phyloP scores from a whole-genome alignment of 148 eudicot genomes.

The Dianthus caryophyllus region DNA sequence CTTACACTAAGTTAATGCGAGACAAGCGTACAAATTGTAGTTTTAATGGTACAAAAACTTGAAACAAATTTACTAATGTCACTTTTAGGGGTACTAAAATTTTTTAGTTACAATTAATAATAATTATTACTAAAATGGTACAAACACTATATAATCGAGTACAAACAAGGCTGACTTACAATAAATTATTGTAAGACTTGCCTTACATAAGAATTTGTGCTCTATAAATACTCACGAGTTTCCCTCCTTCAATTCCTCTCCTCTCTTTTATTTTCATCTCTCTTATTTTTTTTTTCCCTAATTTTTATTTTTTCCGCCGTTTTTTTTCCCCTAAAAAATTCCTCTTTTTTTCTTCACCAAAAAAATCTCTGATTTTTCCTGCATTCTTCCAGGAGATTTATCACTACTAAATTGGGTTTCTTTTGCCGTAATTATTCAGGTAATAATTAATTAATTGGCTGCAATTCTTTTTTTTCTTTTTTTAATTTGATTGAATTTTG shows the following conservation, averaged over 20 bases:
- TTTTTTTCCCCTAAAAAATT: neutral
- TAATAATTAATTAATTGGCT: neutral
- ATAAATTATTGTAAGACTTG: too few species aligned
- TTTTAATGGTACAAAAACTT: too few species aligned
- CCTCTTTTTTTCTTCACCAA: neutral
- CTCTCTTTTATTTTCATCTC: neutral
- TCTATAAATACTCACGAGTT: slow-evolving; percentile 1
- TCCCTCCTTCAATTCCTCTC: neutral
- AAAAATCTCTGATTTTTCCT: neutral
- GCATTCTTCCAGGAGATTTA: slow-evolving; percentile 4
- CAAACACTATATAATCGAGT: too few species aligned
- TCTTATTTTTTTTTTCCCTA: neutral
- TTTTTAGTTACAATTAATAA: too few species aligned
- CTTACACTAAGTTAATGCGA: too few species aligned
- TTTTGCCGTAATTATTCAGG: slow-evolving; percentile 16
- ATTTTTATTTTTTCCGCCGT: too few species aligned
- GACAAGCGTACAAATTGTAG: too few species aligned
- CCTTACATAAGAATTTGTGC: too few species aligned
- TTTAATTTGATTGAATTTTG: neutral
- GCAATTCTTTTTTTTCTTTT: neutral
- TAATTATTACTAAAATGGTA: too few species aligned
- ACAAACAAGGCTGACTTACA: too few species aligned
- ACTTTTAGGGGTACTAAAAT: too few species aligned
- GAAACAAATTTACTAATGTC: too few species aligned
- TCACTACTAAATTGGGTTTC: slow-evolving; percentile 2